Evolutionary conservation across 2,329 filamentous ascomycete genomes (phyloP).

Genomic region (Lecanicillium sp.): DNA sequence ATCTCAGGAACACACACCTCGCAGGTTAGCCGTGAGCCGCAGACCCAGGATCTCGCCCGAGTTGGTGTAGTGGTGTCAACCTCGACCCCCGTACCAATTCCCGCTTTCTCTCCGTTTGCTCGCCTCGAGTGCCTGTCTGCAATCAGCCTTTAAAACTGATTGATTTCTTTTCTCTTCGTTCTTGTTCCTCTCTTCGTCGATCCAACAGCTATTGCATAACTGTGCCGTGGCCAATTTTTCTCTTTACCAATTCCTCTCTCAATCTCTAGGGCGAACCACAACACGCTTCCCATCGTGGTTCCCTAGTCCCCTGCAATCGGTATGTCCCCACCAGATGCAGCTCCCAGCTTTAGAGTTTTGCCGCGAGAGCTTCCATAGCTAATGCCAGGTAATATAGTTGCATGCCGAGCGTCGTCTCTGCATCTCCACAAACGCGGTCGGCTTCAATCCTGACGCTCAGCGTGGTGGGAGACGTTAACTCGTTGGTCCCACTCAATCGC

Average conservation of each 20-base stretch:
- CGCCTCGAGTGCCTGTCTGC: too few species aligned
- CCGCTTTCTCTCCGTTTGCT: too few species aligned
- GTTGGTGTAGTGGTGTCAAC: too few species aligned
- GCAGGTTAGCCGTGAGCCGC: too few species aligned
- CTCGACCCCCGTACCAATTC: too few species aligned
- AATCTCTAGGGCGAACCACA: slow-evolving; percentile 35
- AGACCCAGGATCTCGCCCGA: too few species aligned
- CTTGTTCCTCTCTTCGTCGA: too few species aligned
- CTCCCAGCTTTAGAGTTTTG: slow-evolving; percentile 31
- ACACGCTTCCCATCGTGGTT: slow-evolving; percentile 30
- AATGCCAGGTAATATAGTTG: slow-evolving; percentile 22
- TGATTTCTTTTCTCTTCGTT: neutral
- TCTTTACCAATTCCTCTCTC: slow-evolving; percentile 11
- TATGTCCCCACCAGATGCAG: slow-evolving; percentile 12
- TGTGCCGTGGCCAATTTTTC: slow-evolving; percentile 5
- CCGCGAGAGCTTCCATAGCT: slow-evolving; percentile 11
- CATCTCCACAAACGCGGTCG: slow-evolving; percentile 35
- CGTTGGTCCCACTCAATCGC: slow-evolving; percentile 48
- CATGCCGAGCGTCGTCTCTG: slow-evolving; percentile 26
- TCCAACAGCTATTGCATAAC: neutral
- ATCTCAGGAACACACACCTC: too few species aligned
- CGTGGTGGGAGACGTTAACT: slow-evolving; percentile 56
- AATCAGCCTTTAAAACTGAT: too few species aligned
- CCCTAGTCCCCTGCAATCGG: slow-evolving; percentile 16
- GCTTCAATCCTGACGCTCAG: slow-evolving; percentile 32